Evolutionary conservation across 2,329 filamentous ascomycete species (phyloP).

Genomic region (Aspergillus hiratsukae): DNA sequence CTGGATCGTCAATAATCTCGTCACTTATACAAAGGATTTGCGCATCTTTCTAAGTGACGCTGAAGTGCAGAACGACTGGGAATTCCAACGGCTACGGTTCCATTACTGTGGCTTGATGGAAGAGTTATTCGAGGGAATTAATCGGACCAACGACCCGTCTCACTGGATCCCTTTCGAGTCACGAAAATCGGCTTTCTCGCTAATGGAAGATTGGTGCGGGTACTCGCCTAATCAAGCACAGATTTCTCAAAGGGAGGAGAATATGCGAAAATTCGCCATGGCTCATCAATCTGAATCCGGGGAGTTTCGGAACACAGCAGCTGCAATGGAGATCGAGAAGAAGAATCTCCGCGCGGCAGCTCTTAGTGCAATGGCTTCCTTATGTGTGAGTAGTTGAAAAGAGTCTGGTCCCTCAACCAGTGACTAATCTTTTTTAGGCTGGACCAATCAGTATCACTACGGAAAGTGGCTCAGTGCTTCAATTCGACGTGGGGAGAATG

Average conservation of each 20-base stretch:
- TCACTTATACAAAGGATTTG: slow-evolving; percentile 84
- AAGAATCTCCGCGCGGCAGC: slow-evolving; percentile 85
- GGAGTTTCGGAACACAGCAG: slow-evolving; percentile 73
- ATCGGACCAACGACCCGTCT: slow-evolving; percentile 75
- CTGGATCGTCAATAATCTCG: slow-evolving; percentile 84
- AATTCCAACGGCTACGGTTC: slow-evolving; percentile 83
- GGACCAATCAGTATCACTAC: slow-evolving; percentile 80
- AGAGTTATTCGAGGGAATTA: slow-evolving; percentile 86
- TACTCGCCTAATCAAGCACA: slow-evolving; percentile 88
- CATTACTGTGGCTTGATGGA: slow-evolving; percentile 95
- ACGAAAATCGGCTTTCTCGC: slow-evolving; percentile 85
- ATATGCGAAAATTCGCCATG: slow-evolving; percentile 78
- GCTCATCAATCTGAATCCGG: slow-evolving; percentile 69
- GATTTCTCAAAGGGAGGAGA: slow-evolving; percentile 76
- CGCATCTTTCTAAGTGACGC: slow-evolving; percentile 93
- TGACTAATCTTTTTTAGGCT: slow-evolving; percentile 30
- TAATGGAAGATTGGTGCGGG: slow-evolving; percentile 99
- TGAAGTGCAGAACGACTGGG: slow-evolving; percentile 91
- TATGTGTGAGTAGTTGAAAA: slow-evolving; percentile 66
- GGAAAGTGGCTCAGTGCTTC: slow-evolving; percentile 78
- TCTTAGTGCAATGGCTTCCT: slow-evolving; percentile 87
- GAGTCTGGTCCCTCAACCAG: not conserved
- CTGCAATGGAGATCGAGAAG: slow-evolving; percentile 96
- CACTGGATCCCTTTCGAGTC: slow-evolving; percentile 98
- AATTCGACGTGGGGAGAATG: slow-evolving; percentile 90